phyloP scores from a whole-genome alignment of 768 basidiomycete genomes.

The Mycena rosella region DNA sequence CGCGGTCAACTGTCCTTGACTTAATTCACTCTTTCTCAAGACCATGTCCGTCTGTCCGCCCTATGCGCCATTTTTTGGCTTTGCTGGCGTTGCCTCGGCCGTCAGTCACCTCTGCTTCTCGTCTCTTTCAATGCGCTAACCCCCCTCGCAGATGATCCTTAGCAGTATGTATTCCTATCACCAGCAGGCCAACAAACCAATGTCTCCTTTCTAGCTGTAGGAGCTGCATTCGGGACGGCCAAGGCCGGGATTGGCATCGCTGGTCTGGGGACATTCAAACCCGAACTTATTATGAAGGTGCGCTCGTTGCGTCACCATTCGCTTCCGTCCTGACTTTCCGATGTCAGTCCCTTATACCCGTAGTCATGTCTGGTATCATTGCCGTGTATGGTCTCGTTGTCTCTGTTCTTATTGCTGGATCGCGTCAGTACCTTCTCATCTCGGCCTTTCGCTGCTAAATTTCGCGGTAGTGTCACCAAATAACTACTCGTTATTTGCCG shows the following conservation, averaged over 20 bases:
- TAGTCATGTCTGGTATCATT: conserved; percentile 99
- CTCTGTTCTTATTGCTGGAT: conserved; percentile 89
- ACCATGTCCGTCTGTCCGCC: conserved; percentile 84
- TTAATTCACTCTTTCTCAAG: neutral
- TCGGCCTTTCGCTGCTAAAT: conserved; percentile 14
- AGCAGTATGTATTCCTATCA: conserved; percentile 76
- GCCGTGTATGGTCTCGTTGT: conserved; percentile 98
- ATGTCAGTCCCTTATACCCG: conserved; percentile 89
- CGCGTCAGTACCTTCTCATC: conserved; percentile 48
- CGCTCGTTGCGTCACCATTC: conserved; percentile 35
- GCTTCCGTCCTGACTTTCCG: conserved; percentile 3
- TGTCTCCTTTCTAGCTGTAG: conserved; percentile 70
- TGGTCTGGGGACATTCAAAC: conserved; percentile 92
- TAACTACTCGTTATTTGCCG: conserved; percentile 86
- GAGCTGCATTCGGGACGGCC: conserved; percentile 96
- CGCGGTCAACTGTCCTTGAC: neutral
- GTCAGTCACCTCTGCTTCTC: conserved; percentile 59
- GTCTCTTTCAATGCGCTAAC: conserved; percentile 27
- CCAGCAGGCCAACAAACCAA: conserved; percentile 7
- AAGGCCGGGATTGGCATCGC: conserved; percentile 98
- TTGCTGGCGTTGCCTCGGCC: conserved; percentile 94
- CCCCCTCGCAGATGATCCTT: conserved; percentile 83
- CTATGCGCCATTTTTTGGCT: conserved; percentile 98
- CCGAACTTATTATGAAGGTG: conserved; percentile 99
- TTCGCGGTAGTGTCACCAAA: conserved; percentile 65